A percentile compares a stretch with the other conserved stretches of the same genome.
Conservation (phyloP, 2,329 filamentous ascomycete genomes). For the Beauveria caledonica region DNA sequence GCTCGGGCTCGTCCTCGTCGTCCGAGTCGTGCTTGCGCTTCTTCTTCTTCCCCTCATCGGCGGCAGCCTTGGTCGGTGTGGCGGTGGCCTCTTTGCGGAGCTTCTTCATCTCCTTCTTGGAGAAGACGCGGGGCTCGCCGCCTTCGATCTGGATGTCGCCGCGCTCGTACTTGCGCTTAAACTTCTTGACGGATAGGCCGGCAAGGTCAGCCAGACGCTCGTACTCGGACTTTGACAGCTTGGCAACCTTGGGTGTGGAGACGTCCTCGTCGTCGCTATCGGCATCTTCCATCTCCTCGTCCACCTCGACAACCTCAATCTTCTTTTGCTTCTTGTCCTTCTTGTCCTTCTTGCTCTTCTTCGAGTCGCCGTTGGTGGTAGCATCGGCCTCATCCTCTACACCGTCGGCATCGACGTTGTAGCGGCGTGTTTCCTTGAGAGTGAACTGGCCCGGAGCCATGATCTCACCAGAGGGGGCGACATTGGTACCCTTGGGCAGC, state of each 20-base stretch:
- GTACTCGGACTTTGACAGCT: conserved; percentile 48
- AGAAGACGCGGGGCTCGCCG: conserved; percentile 57
- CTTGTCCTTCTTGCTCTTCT: conserved; percentile 36
- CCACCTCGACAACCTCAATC: conserved; percentile 32
- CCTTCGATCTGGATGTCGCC: conserved; percentile 64
- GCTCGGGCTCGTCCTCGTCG: conserved; percentile 49
- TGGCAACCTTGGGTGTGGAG: conserved; percentile 28
- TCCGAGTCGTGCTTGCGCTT: conserved; percentile 66
- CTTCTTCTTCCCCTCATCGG: conserved; percentile 44
- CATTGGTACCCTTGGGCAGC: conserved; percentile 64
- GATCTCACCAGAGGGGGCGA: conserved; percentile 63
- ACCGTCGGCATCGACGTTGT: conserved; percentile 91
- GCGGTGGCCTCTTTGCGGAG: conserved; percentile 49
- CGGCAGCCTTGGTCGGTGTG: conserved; percentile 33
- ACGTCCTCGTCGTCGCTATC: conserved; percentile 24
- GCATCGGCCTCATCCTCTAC: conserved; percentile 51
- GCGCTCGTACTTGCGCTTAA: conserved; percentile 69
- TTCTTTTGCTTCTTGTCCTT: conserved; percentile 35
- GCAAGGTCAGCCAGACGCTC: conserved; percentile 55
- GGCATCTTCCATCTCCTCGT: conserved; percentile 24
- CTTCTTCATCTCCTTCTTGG: conserved; percentile 73
- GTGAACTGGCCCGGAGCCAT: conserved; percentile 70
- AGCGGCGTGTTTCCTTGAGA: conserved; percentile 86
- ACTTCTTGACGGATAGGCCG: conserved; percentile 65
- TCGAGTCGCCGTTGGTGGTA: conserved; percentile 29